Percentiles rank a stretch among this genome's conserved stretches.
These are phyloP conservation scores for Chalciporus chontae DNA, from an alignment of 768 basidiomycete genomes.

Conservation along the genomic window DNA sequence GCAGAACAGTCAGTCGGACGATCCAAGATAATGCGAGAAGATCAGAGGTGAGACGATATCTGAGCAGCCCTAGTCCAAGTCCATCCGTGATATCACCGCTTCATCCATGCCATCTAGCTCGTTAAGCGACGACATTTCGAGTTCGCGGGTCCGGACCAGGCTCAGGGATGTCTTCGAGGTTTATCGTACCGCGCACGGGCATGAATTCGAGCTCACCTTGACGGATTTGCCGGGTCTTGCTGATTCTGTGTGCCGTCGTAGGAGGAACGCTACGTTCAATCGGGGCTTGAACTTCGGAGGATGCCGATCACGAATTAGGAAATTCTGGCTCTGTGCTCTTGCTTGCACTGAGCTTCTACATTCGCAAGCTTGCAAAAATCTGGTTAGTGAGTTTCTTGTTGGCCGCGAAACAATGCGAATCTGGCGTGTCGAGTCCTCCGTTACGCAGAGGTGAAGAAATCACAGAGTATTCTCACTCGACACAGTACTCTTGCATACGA, in stretches of 20 bases:
- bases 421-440: no score
- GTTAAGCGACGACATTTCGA: constrained; percentile 13
- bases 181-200: constrained; percentile 13
- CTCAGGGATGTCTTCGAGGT: constrained; percentile 8
- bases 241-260: constrained; percentile 18
- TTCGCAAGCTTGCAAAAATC: no score
- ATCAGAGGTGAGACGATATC: constrained; percentile 6
- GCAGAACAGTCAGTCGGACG: constrained; percentile 17
- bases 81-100: constrained; percentile 35
- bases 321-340: constrained; percentile 1
- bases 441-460: no score
- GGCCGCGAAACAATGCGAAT: no score
- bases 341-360: no score
- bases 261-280: constrained; percentile 9
- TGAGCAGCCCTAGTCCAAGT: constrained; percentile 8
- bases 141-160: neutral
- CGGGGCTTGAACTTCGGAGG: constrained; percentile 28
- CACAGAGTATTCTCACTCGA: no score
- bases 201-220: constrained; percentile 56
- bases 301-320: constrained; percentile 18
- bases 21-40: constrained; percentile 9
- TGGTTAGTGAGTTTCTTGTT: no score
- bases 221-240: constrained; percentile 39
- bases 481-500: no score
- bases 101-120: constrained; percentile 42